Percentiles rank a stretch among this genome's conserved stretches.
phyloP scores from a whole-genome alignment of 2,329 filamentous ascomycete species.

The Botrytis deweyae region DNA sequence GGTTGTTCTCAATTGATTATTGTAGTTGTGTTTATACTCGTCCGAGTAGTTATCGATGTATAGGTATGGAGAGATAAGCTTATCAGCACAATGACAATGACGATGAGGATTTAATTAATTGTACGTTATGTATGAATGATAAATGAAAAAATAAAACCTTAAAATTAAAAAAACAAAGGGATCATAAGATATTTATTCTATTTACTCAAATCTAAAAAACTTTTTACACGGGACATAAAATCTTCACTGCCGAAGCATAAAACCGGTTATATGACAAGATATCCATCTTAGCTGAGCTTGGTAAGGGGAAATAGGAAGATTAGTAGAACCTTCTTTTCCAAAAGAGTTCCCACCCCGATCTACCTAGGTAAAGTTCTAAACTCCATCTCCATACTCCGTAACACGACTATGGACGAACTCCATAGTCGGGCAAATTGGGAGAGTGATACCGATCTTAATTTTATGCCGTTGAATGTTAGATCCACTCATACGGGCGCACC shows the following conservation, averaged over 20 bases:
- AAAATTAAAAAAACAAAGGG: not conserved
- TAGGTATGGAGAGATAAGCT: not conserved
- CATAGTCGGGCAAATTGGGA: not conserved
- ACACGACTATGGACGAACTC: not conserved
- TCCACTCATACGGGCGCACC: not conserved
- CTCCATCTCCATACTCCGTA: not conserved
- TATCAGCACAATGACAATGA: not conserved
- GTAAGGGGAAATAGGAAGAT: not conserved
- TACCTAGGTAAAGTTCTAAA: not conserved
- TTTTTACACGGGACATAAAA: not conserved
- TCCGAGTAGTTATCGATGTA: not conserved
- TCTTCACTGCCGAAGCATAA: not conserved
- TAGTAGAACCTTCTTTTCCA: not conserved
- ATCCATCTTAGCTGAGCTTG: not conserved
- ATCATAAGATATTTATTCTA: not conserved
- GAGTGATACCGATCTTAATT: not conserved
- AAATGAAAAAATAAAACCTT: not conserved
- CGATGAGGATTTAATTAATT: not conserved
- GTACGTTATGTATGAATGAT: not conserved
- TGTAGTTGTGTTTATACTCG: not conserved
- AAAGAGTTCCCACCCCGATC: not conserved
- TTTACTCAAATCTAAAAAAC: not conserved
- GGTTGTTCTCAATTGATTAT: not conserved
- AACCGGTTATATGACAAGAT: not conserved
- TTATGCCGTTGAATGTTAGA: not conserved